These are phyloP conservation scores for Dictyostelium purpureum DNA, from an alignment of 78 protist species.

Conservation along the genomic window DNA sequence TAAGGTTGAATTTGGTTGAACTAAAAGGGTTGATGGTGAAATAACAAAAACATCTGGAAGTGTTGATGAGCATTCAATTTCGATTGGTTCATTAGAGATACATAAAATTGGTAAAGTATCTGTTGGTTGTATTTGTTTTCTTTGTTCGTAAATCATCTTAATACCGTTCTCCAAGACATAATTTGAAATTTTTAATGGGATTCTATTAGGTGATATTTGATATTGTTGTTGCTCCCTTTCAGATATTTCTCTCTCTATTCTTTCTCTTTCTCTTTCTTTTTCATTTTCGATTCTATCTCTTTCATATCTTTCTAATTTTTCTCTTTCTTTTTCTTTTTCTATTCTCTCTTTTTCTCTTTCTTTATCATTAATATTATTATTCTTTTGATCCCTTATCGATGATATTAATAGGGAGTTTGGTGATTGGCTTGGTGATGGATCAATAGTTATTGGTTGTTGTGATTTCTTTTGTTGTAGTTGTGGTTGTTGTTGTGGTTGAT, in stretches of 20 bases:
- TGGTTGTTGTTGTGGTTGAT: background rate
- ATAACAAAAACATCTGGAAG: background rate
- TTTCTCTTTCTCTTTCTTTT: no score
- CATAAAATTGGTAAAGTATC: slow-evolving; percentile 7
- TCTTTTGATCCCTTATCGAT: no score
- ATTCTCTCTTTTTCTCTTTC: no score
- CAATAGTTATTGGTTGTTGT: slow-evolving; percentile 14
- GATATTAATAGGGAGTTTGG: no score
- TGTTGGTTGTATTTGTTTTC: slow-evolving; percentile 8
- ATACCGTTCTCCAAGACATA: slow-evolving; percentile 18
- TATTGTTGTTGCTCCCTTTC: no score
- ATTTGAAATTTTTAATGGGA: slow-evolving; percentile 23
- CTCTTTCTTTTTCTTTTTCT: no score
- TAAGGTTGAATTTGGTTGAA: background rate
- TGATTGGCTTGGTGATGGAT: slow-evolving; percentile 9
- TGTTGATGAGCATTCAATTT: slow-evolving; percentile 3
- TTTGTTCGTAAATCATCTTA: slow-evolving; percentile 18
- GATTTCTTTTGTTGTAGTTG: background rate
- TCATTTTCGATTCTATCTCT: no score
- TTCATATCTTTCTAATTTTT: no score
- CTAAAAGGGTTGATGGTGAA: background rate
- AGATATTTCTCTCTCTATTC: no score
- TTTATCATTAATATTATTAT: no score
- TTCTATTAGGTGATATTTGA: no score
- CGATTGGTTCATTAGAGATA: background rate